These are phyloP conservation scores for Glycine latifolia DNA, from an alignment of 306 rosid genomes.

Conservation along the genomic window DNA sequence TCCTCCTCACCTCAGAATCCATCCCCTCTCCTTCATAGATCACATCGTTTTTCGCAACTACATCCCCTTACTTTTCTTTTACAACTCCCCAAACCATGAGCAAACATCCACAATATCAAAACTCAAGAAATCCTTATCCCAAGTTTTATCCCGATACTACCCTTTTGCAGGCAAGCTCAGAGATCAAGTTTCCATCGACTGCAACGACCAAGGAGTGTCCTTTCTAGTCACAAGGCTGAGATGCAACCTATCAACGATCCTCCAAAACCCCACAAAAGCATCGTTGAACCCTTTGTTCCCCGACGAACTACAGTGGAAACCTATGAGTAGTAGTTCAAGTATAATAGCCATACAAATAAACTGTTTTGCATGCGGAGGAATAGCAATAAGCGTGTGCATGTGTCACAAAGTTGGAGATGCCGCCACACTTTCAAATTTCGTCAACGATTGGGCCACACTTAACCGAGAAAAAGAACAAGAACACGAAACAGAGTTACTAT, in stretches of 20 bases:
- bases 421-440: conserved; percentile 49
- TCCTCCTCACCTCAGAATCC: no score
- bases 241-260: conserved; percentile 39
- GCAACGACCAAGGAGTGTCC: conserved; percentile 65
- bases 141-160: conserved; percentile 57
- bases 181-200: conserved; percentile 49
- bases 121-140: conserved; percentile 58
- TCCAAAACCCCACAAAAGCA: conserved; percentile 38
- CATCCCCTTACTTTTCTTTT: conserved; percentile 59
- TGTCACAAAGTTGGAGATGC: conserved; percentile 63
- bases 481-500: no score
- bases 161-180: conserved; percentile 58
- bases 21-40: conserved; percentile 55
- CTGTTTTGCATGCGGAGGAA: conserved; percentile 62
- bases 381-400: conserved; percentile 50
- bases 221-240: conserved; percentile 47
- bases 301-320: conserved; percentile 47
- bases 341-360: conserved; percentile 55
- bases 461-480: not conserved
- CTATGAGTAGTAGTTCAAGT: not conserved
- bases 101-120: not conserved
- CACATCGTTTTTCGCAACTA: conserved; percentile 28
- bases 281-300: conserved; percentile 45
- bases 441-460: conserved; percentile 60
- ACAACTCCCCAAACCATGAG: conserved; percentile 1